Evolutionary conservation across 2,329 filamentous ascomycete species (phyloP).

Genomic region (Trichoderma sp.): DNA sequence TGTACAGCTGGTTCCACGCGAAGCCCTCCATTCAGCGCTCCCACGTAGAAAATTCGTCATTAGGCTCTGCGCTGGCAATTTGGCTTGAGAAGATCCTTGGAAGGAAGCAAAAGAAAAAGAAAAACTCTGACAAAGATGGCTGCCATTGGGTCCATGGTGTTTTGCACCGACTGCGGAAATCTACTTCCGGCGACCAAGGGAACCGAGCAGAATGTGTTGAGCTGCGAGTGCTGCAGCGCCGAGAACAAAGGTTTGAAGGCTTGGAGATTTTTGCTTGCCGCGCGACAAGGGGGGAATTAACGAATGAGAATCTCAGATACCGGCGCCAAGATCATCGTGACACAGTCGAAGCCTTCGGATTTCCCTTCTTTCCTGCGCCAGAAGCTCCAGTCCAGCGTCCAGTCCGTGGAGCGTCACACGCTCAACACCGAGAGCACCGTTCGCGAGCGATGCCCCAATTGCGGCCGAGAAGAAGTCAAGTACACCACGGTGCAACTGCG

Average conservation of each 20-base stretch:
- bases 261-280: conserved; percentile 6
- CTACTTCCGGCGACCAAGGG: conserved; percentile 80
- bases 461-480: conserved; percentile 78
- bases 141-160: conserved; percentile 85
- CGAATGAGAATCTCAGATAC: conserved; percentile 56
- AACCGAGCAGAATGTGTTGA: conserved; percentile 71
- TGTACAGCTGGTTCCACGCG: conserved; percentile 30
- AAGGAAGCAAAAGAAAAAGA: not conserved
- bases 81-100: not conserved
- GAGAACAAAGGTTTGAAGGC: conserved; percentile 71
- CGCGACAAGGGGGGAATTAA: conserved; percentile 25
- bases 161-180: conserved; percentile 92
- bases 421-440: conserved; percentile 71
- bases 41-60: conserved; percentile 17
- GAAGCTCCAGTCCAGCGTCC: conserved; percentile 80
- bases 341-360: conserved; percentile 81
- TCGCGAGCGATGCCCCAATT: conserved; percentile 74
- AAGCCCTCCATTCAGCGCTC: conserved; percentile 15
- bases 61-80: conserved; percentile 21
- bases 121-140: conserved; percentile 62
- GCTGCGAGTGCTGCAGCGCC: conserved; percentile 83
- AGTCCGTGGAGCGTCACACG: conserved; percentile 77
- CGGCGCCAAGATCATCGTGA: conserved; percentile 74
- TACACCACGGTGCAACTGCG: conserved; percentile 85
- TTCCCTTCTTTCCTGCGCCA: conserved; percentile 89